Evolutionary conservation across 2,329 filamentous ascomycete genomes (phyloP).

Genomic region (Epichloe elymi): DNA sequence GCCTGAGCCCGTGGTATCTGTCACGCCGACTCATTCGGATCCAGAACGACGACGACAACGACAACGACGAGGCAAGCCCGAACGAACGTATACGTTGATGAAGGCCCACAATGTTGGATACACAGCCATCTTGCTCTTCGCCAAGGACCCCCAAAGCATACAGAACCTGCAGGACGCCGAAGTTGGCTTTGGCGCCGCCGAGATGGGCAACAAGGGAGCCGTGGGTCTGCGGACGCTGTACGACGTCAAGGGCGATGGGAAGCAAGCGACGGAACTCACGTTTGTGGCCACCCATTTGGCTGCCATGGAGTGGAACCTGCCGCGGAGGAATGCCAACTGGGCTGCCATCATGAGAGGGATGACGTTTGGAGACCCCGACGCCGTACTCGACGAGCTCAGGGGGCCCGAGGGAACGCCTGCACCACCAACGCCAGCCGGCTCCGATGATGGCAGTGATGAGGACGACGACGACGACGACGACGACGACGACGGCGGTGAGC

Average conservation of each 20-base stretch:
- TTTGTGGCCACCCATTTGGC: slow-evolving; percentile 84
- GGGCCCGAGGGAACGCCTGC: slow-evolving; percentile 3
- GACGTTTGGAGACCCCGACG: slow-evolving; percentile 52
- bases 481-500: slow-evolving; percentile 12
- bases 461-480: slow-evolving; percentile 12
- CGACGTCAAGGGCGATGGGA: slow-evolving; percentile 13
- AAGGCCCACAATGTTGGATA: slow-evolving; percentile 68
- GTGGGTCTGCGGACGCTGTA: slow-evolving; percentile 65
- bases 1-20: slow-evolving; percentile 7
- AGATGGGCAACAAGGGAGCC: slow-evolving; percentile 94
- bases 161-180: slow-evolving; percentile 60
- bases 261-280: slow-evolving; percentile 50
- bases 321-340: slow-evolving; percentile 78
- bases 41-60: not conserved
- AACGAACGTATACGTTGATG: slow-evolving; percentile 52
- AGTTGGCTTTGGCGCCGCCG: slow-evolving; percentile 69
- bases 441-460: slow-evolving; percentile 9
- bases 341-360: slow-evolving; percentile 66
- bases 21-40: slow-evolving; percentile 3
- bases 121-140: slow-evolving; percentile 81
- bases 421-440: slow-evolving; percentile 1
- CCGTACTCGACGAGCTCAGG: slow-evolving; percentile 18
- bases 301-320: slow-evolving; percentile 68
- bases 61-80: slow-evolving; percentile 8
- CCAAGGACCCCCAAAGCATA: slow-evolving; percentile 48